phyloP scores from a whole-genome alignment of 2,329 filamentous ascomycete genomes.

The Trichoderma sp. region DNA sequence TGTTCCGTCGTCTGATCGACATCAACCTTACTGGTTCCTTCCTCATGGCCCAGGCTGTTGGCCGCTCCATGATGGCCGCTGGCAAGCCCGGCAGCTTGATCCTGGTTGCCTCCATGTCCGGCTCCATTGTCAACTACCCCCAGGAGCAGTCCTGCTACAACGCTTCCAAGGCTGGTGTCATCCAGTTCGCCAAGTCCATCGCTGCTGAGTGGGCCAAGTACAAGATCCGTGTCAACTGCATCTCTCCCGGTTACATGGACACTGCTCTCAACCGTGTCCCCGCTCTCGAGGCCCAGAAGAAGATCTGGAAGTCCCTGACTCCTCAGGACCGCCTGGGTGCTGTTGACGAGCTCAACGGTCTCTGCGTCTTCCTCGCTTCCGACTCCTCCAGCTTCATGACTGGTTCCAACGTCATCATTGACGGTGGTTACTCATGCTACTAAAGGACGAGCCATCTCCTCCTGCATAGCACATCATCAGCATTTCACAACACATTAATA shows the following conservation, averaged over 20 bases:
- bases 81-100: constrained; percentile 70
- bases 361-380: constrained; percentile 72
- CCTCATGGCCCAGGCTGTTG: constrained; percentile 71
- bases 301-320: constrained; percentile 72
- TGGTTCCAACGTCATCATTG: constrained; percentile 68
- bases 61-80: constrained; percentile 69
- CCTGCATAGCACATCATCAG: neutral
- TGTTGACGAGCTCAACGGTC: constrained; percentile 74
- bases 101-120: constrained; percentile 77
- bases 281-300: constrained; percentile 76
- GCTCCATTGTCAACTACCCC: constrained; percentile 80
- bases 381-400: constrained; percentile 76
- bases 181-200: constrained; percentile 75
- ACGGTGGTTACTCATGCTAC: constrained; percentile 66
- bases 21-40: constrained; percentile 81
- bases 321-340: constrained; percentile 70
- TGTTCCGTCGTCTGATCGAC: constrained; percentile 76
- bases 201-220: constrained; percentile 83
- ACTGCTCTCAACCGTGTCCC: constrained; percentile 77
- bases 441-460: constrained; percentile 32
- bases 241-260: constrained; percentile 85
- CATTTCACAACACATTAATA: constrained; percentile 15
- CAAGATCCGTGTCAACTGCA: constrained; percentile 78
- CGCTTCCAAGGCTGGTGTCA: constrained; percentile 76
- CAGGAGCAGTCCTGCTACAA: constrained; percentile 84